These are phyloP conservation scores for Jaapia argillacea DNA, from an alignment of 768 basidiomycete species.

Conservation along the genomic window DNA sequence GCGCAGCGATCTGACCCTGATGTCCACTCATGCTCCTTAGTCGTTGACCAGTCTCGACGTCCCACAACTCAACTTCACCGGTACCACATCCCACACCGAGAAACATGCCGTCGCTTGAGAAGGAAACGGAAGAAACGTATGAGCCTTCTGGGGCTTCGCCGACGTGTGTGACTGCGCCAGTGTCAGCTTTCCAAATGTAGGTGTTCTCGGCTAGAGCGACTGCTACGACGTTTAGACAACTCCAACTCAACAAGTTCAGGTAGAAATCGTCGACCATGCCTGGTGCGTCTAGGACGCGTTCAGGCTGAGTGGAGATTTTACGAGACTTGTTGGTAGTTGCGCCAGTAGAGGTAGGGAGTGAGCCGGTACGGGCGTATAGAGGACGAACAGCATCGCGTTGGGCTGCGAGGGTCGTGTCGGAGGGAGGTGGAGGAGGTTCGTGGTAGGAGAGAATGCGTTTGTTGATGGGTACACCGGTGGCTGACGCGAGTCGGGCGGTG, in stretches of 20 bases:
- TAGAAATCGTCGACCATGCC: slow-evolving; percentile 95
- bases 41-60: slow-evolving; percentile 67
- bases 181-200: slow-evolving; percentile 93
- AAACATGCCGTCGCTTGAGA: slow-evolving; percentile 73
- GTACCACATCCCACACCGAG: slow-evolving; percentile 72
- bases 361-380: slow-evolving; percentile 59
- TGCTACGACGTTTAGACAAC: slow-evolving; percentile 73
- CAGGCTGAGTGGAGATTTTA: slow-evolving; percentile 77
- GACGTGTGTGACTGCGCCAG: slow-evolving; percentile 71
- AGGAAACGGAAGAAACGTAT: slow-evolving; percentile 70
- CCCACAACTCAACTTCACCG: slow-evolving; percentile 94
- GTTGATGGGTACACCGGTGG: slow-evolving; percentile 67
- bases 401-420: slow-evolving; percentile 63
- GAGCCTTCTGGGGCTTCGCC: slow-evolving; percentile 68
- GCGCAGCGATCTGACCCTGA: slow-evolving; percentile 68
- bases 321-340: slow-evolving; percentile 61
- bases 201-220: slow-evolving; percentile 82
- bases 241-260: slow-evolving; percentile 90
- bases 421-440: slow-evolving; percentile 73
- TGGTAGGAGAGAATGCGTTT: slow-evolving; percentile 84
- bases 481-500: slow-evolving; percentile 66
- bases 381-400: slow-evolving; percentile 74
- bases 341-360: slow-evolving; percentile 54
- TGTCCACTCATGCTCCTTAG: slow-evolving; percentile 90
- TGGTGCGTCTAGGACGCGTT: slow-evolving; percentile 93